Percentiles rank a stretch among this genome's conserved stretches.
Conservation (phyloP, 2,329 filamentous ascomycete species). For the Podosphaera xanthii region DNA sequence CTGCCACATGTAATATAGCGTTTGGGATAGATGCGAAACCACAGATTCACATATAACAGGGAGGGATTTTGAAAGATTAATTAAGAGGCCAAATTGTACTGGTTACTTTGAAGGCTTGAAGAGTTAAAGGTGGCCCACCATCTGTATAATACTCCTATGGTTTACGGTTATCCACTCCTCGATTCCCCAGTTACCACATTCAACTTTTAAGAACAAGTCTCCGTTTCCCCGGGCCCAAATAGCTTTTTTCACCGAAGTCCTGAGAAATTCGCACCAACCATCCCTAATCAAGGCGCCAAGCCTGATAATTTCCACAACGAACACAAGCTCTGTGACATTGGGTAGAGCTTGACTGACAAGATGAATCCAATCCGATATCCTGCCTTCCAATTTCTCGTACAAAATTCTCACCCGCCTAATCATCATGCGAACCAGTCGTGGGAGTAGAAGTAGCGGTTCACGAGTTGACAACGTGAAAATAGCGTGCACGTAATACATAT, state of each 20-base stretch:
- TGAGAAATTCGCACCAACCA: not conserved
- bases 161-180: not conserved
- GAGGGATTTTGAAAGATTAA: too few relatives aligned
- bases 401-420: not conserved
- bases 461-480: not conserved
- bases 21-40: too few relatives aligned
- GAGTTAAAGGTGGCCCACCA: too few relatives aligned
- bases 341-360: not conserved
- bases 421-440: not conserved
- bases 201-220: not conserved
- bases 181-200: not conserved
- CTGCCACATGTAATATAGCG: too few relatives aligned
- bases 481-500: not conserved
- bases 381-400: not conserved
- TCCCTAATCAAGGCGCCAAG: not conserved
- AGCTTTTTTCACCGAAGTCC: not conserved
- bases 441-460: not conserved
- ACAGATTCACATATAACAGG: too few relatives aligned
- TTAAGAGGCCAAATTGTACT: too few relatives aligned
- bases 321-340: not conserved
- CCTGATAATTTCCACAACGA: not conserved
- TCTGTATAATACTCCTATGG: too few relatives aligned
- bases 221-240: not conserved
- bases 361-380: not conserved
- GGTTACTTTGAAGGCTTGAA: too few relatives aligned